Percentiles rank a stretch among this genome's conserved stretches.
phyloP scores from a whole-genome alignment of 2,329 filamentous ascomycete genomes.

The Clathrospora elynae region DNA sequence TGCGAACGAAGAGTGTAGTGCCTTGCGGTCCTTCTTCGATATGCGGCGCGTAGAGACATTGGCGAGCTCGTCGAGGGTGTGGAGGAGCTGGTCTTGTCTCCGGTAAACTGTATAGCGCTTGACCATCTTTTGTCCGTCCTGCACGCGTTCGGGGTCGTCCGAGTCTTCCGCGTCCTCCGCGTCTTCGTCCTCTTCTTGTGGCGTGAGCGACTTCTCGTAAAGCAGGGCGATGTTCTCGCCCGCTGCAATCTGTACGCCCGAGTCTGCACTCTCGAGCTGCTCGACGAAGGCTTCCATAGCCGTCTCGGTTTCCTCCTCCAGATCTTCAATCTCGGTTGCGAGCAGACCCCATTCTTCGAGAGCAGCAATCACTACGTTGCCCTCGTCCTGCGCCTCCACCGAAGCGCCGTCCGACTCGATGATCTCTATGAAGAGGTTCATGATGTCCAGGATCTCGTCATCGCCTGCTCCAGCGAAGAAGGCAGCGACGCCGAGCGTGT shows the following conservation, averaged over 20 bases:
- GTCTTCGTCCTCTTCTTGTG: slow-evolving; percentile 62
- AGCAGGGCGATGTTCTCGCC: slow-evolving; percentile 81
- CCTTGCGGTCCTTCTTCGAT: slow-evolving; percentile 69
- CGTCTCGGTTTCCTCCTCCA: slow-evolving; percentile 70
- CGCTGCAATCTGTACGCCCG: slow-evolving; percentile 75
- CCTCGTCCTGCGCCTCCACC: slow-evolving; percentile 73
- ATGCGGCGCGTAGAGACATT: slow-evolving; percentile 65
- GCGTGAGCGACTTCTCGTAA: slow-evolving; percentile 73
- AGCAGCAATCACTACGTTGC: slow-evolving; percentile 72
- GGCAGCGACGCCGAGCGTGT: slow-evolving; percentile 71
- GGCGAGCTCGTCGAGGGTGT: slow-evolving; percentile 64
- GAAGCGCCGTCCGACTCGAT: slow-evolving; percentile 77
- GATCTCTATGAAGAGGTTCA: slow-evolving; percentile 78
- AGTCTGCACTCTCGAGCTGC: slow-evolving; percentile 76
- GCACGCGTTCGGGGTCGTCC: slow-evolving; percentile 46
- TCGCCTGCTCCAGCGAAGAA: slow-evolving; percentile 76
- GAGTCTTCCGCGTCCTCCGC: slow-evolving; percentile 56
- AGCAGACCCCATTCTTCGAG: slow-evolving; percentile 80
- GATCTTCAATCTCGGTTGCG: slow-evolving; percentile 75
- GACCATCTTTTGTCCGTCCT: slow-evolving; percentile 49
- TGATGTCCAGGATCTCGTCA: slow-evolving; percentile 70
- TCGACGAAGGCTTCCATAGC: slow-evolving; percentile 83
- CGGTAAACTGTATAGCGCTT: slow-evolving; percentile 72
- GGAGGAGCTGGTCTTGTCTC: slow-evolving; percentile 64
- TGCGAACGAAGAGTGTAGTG: slow-evolving; percentile 67